Base-by-base conservation (phyloP, 352 stramenopile species). In the Globisporangium iwayamae region DNA sequence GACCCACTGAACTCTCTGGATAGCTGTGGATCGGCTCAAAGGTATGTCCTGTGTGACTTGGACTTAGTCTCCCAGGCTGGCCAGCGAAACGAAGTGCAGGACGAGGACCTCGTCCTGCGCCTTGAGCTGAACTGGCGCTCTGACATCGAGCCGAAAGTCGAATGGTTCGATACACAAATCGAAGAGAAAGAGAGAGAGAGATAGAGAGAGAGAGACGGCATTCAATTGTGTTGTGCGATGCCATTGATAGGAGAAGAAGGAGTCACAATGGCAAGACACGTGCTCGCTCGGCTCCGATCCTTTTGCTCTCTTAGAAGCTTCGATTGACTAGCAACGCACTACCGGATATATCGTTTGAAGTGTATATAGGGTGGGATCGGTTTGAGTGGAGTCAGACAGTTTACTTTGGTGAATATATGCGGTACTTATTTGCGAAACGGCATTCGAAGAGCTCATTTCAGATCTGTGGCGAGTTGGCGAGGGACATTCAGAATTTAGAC, bases 201-300 rank as follows among this genome's bases (percentile, higher is more conserved):
- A 41, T 3, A 41, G 36, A 46, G 11, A 46, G 39, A 20, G 39
- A 18, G 39, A 18, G 39, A 46, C 3, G 32, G 32, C 32, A 58
- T 46, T n/a, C 4, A 10, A 11, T 34, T 46, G 14, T n/a, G 52
- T 43, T 25, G 28, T 14, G 14, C 2, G 20, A 32, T 46, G 25
- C 25, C 25, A 28, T 28, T 28, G 52, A 58, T 58, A 46, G 32
- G 52, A 46, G 46, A 58, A 45, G 52, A 58, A 58, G 32, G 52
- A 58, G 32, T 20, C 52, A 45, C 52, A 45, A 58, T 46, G 10
- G 52, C 36, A 30, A 58, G 52, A 58, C 25, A 2, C 25, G 25
- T 32, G 52, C 52, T 45, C 30, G 25, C 25, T 32, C 25, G 6
- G 25, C 11, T 6, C 13, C 14, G 32, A 56, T 56, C 51, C 51